Percentiles rank a stretch among this genome's conserved stretches.
Evolutionary conservation across 192 early-diverging fungal genomes (phyloP).

Genomic region (Helicostylum pulchrum): DNA sequence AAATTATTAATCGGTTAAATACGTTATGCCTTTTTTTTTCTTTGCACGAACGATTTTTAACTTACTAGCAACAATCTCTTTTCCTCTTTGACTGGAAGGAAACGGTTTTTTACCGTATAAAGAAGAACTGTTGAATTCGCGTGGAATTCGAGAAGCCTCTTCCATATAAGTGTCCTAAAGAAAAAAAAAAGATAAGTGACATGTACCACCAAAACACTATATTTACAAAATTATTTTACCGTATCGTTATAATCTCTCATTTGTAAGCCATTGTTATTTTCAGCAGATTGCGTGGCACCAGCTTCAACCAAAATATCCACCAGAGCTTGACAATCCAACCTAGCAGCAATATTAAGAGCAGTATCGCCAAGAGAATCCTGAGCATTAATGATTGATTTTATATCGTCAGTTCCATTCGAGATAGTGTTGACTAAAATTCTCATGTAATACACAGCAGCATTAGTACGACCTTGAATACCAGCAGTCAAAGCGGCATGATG

Average conservation of each 20-base stretch:
- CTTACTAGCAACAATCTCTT: slow-evolving; percentile 35
- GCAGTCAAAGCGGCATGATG: slow-evolving; percentile 85
- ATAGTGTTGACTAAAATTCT: slow-evolving; percentile 30
- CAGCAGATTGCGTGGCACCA: slow-evolving; percentile 71
- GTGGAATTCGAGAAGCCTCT: background rate
- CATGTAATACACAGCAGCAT: slow-evolving; percentile 74
- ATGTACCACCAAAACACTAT: background rate
- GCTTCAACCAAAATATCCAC: slow-evolving; percentile 68
- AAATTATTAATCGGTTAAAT: background rate
- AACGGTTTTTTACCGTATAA: slow-evolving; percentile 2
- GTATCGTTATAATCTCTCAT: slow-evolving; percentile 58
- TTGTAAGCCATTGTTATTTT: slow-evolving; percentile 73
- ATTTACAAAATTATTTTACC: background rate
- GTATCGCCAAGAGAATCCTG: slow-evolving; percentile 80
- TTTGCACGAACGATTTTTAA: background rate
- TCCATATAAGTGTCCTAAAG: background rate
- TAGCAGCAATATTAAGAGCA: slow-evolving; percentile 84
- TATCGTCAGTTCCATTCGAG: background rate
- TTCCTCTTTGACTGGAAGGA: slow-evolving; percentile 22
- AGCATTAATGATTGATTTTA: slow-evolving; percentile 50
- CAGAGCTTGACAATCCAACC: slow-evolving; percentile 66
- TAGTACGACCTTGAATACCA: slow-evolving; percentile 59
- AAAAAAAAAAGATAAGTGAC: background rate
- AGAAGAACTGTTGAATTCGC: background rate
- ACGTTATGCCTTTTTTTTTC: background rate